Percentiles rank a stretch among this genome's conserved stretches.
These are phyloP conservation scores for Aurifilum marmelostoma DNA, from an alignment of 2,329 filamentous ascomycete species.

Conservation along the genomic window DNA sequence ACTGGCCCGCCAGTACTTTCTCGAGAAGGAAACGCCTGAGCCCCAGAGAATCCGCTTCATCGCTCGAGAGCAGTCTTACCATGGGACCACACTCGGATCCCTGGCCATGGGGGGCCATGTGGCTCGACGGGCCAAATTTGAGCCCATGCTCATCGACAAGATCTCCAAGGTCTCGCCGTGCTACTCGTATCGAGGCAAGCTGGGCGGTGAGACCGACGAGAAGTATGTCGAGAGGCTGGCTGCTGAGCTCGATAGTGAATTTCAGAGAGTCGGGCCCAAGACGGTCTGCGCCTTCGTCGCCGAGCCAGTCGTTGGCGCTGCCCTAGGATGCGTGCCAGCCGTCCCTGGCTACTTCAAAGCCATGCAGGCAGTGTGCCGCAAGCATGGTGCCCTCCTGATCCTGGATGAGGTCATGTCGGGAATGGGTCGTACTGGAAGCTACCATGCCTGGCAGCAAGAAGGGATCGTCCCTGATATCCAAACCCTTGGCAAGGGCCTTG, in stretches of 20 bases:
- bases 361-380: slow-evolving; percentile 56
- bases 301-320: slow-evolving; percentile 74
- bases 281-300: slow-evolving; percentile 73
- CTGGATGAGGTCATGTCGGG: slow-evolving; percentile 71
- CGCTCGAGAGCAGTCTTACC: slow-evolving; percentile 68
- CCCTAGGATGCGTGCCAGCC: slow-evolving; percentile 55
- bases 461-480: slow-evolving; percentile 63
- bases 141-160: slow-evolving; percentile 61
- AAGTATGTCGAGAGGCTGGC: slow-evolving; percentile 65
- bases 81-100: slow-evolving; percentile 71
- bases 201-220: slow-evolving; percentile 54
- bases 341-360: slow-evolving; percentile 58
- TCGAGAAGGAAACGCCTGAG: slow-evolving; percentile 59
- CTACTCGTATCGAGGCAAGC: slow-evolving; percentile 64
- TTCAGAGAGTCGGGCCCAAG: slow-evolving; percentile 63
- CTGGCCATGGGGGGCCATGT: slow-evolving; percentile 67
- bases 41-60: slow-evolving; percentile 66
- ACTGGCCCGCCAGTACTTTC: slow-evolving; percentile 65
- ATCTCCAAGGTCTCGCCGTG: slow-evolving; percentile 68
- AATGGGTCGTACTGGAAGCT: slow-evolving; percentile 61
- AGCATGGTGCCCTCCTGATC: slow-evolving; percentile 58
- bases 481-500: slow-evolving; percentile 65
- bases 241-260: slow-evolving; percentile 68
- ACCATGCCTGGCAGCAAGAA: slow-evolving; percentile 68
- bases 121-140: slow-evolving; percentile 62